These are phyloP conservation scores for Nemania bipapillata DNA, from an alignment of 2,329 filamentous ascomycete species.

Conservation along the genomic window DNA sequence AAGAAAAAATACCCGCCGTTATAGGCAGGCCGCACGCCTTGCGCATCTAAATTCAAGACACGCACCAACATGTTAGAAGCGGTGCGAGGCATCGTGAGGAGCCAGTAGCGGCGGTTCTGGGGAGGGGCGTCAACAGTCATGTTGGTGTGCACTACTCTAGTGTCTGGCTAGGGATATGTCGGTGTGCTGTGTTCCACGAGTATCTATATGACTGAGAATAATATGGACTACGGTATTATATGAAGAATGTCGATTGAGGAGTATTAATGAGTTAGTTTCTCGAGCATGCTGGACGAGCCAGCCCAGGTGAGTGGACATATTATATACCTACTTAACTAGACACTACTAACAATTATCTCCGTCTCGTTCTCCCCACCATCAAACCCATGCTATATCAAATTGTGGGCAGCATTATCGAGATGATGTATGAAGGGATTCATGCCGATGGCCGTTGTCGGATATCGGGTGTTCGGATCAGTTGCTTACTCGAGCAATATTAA, in stretches of 20 bases:
- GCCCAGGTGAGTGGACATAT: slow-evolving; percentile 2
- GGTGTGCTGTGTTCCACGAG: background rate
- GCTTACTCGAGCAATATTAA: background rate
- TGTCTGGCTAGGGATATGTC: background rate
- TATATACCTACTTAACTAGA: slow-evolving; percentile 14
- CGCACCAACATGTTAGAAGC: slow-evolving; percentile 39
- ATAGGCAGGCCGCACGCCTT: slow-evolving; percentile 25
- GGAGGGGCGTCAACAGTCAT: slow-evolving; percentile 30
- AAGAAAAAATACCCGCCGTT: slow-evolving; percentile 41
- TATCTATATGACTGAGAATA: background rate
- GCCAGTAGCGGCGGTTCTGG: slow-evolving; percentile 35
- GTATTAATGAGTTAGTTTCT: background rate
- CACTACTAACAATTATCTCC: background rate
- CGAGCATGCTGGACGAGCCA: background rate
- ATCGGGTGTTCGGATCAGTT: slow-evolving; percentile 4
- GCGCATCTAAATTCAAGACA: slow-evolving; percentile 36
- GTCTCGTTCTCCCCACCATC: background rate
- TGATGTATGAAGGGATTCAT: background rate
- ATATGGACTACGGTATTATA: background rate
- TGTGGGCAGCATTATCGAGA: slow-evolving; percentile 9
- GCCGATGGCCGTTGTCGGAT: slow-evolving; percentile 1
- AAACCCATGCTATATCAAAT: background rate
- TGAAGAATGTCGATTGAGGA: background rate
- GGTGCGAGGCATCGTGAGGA: slow-evolving; percentile 39
- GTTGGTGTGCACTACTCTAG: slow-evolving; percentile 1